A percentile compares a stretch with the other conserved stretches of the same genome.
Conservation (phyloP, 495 filamentous ascomycete species). For the Cairneyella variabilis region DNA sequence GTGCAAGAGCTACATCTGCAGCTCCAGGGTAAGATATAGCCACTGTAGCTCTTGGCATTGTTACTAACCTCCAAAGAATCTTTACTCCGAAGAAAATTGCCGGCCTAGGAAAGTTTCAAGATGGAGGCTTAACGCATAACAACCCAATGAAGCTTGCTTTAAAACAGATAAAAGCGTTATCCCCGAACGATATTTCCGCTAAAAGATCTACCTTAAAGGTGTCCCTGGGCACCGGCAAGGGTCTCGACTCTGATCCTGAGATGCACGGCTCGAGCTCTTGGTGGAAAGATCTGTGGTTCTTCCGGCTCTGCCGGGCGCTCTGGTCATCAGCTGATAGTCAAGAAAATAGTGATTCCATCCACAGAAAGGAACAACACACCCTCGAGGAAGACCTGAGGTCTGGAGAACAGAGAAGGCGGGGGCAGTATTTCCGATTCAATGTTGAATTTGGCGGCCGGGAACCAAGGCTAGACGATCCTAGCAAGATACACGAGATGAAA, state of each 20-base stretch:
- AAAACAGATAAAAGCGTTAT: conserved; percentile 24
- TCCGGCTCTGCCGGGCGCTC: conserved; percentile 23
- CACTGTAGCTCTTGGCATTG: not conserved
- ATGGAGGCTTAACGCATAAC: conserved; percentile 32
- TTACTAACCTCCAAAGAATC: not conserved
- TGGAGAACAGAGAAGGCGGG: conserved; percentile 4
- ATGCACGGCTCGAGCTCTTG: conserved; percentile 11
- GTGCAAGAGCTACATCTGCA: conserved; percentile 28
- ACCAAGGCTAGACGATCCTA: conserved; percentile 25
- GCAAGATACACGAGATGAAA: conserved; percentile 16
- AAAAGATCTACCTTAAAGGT: conserved; percentile 24
- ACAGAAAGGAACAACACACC: conserved; percentile 9
- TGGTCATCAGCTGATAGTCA: conserved; percentile 25
- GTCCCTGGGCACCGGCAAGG: conserved; percentile 28
- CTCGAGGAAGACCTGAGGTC: not conserved
- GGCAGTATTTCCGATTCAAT: conserved; percentile 27
- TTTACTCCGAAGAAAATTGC: conserved; percentile 21
- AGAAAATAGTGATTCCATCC: conserved; percentile 8
- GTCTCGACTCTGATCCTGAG: conserved; percentile 5
- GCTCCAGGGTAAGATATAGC: conserved; percentile 16
- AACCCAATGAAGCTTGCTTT: conserved; percentile 32
- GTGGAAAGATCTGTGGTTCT: conserved; percentile 21
- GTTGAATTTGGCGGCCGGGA: conserved; percentile 14
- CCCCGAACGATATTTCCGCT: conserved; percentile 20
- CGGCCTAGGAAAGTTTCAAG: conserved; percentile 28